Conservation (phyloP, 176 grass and related monocot species). For the Musa schizocarpa region DNA sequence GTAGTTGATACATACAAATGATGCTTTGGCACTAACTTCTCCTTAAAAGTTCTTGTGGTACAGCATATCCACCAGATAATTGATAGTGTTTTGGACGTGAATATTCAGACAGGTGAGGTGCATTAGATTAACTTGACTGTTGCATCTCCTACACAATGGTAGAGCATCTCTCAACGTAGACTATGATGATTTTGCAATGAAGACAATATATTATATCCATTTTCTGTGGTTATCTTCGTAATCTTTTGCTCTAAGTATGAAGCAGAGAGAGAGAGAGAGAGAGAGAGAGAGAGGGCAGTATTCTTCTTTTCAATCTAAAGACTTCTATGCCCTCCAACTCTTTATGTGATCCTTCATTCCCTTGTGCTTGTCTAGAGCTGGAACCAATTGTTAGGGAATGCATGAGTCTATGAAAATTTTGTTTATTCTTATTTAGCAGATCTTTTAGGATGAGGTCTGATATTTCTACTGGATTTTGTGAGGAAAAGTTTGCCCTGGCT, state of each 20-base stretch:
- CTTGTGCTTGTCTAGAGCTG: slow-evolving; percentile 1
- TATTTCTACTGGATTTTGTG: not conserved
- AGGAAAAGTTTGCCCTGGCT: not conserved
- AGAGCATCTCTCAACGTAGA: not conserved
- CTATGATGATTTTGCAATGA: not conserved
- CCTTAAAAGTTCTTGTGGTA: not conserved
- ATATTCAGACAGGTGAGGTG: not conserved
- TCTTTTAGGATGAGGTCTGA: not conserved
- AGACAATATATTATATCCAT: not conserved
- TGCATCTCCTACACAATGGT: slow-evolving; percentile 1
- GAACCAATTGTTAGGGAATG: slow-evolving; percentile 1
- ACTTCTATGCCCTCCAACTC: not conserved
- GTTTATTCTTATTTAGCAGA: not conserved
- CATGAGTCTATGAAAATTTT: not conserved
- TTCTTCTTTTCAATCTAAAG: not conserved
- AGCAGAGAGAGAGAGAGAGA: not conserved
- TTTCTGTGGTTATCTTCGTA: not conserved
- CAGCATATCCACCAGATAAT: not conserved
- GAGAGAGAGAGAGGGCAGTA: not conserved
- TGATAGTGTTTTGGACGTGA: not conserved
- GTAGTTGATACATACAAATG: not conserved
- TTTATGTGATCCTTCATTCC: not conserved
- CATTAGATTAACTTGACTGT: not conserved
- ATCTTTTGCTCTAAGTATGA: not conserved
- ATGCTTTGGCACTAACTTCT: slow-evolving; percentile 3